Evolutionary conservation across 148 eudicot species (phyloP), one percentile per base, ranked within the genome.

Genomic region (Heliamphora exappendiculata): DNA sequence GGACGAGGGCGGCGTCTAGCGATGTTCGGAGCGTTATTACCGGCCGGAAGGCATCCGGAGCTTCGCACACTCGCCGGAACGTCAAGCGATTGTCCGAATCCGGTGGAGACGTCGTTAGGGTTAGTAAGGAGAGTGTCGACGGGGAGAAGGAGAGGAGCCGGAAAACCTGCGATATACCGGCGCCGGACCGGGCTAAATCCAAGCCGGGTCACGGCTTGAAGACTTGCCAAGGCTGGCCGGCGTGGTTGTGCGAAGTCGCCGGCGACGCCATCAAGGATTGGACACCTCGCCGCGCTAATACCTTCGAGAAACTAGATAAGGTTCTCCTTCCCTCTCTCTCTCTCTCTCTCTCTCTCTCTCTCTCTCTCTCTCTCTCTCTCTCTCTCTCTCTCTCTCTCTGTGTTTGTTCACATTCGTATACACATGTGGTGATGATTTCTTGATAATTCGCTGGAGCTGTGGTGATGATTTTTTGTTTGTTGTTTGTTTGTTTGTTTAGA

Each of bases 241-340:
- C 88, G 49, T 94, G 98, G 98, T 80, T 94, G 47, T 82, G 82
- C 36, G 89, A 87, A 54, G 93, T 84, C 36, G 87, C 87, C 45
- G 98, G 98, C 1, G 92, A 92, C 22, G 92, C 81, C 69, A 91
- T 94, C 76, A 91, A 88, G 75, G 90, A 82, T 53, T 94, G 91
- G 89, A 81, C 93, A 22, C 99, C 99, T 55, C 90, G 99, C 60
- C 88, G 93, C 37, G 97, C 97, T 72, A 88, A 85, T 73, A 86
- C 97, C 42, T 95, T 89, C 77, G 89, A 92, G 87, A 95, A 95
- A 78, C 88, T 95, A 16, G 94, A 89, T 70, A 95, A 92, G 96
- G 97, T 89, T 41, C 12, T 62, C 33, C 26, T 6, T 41, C 65
- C 50, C 49, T 39, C 20, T n/a, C n/a, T n/a, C n/a, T n/a, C n/a